Conservation (phyloP, 805 yeast species). For the Wickerhamiella musiphila region DNA sequence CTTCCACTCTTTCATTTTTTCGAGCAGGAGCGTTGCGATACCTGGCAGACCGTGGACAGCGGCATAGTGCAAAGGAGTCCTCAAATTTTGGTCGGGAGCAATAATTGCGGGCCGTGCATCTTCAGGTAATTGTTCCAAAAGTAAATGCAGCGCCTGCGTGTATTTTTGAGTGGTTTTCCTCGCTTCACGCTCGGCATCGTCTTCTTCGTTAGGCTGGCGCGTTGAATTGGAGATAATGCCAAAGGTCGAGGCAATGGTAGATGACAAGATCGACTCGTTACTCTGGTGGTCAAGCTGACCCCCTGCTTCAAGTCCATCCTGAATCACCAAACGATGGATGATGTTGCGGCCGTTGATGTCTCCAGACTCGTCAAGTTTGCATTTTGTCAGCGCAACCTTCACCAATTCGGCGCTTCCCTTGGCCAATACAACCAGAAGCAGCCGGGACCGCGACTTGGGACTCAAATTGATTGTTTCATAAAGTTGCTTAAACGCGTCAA, state of each 20-base stretch:
- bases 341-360: conserved; percentile 74
- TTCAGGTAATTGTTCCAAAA: conserved; percentile 39
- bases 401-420: conserved; percentile 29
- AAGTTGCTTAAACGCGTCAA: conserved; percentile 26
- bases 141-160: conserved; percentile 18
- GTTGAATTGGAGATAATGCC: neutral
- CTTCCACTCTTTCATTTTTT: conserved; percentile 40
- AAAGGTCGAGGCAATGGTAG: neutral
- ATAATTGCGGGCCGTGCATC: conserved; percentile 37
- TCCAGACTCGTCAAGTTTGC: conserved; percentile 38
- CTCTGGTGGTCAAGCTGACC: too few relatives aligned
- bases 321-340: conserved; percentile 64
- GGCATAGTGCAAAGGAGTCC: conserved; percentile 83
- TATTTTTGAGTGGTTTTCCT: conserved; percentile 3
- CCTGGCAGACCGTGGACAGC: conserved; percentile 68
- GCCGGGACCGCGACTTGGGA: conserved; percentile 24
- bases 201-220: neutral
- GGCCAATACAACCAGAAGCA: conserved; percentile 12
- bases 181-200: too few relatives aligned
- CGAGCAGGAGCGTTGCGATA: conserved; percentile 40
- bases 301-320: too few relatives aligned
- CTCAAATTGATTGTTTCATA: conserved; percentile 32
- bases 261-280: neutral
- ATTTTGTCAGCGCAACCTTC: conserved; percentile 32
- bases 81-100: conserved; percentile 53